Conservation (phyloP, 2,329 filamentous ascomycete species). For the Nothopassalora personata region DNA sequence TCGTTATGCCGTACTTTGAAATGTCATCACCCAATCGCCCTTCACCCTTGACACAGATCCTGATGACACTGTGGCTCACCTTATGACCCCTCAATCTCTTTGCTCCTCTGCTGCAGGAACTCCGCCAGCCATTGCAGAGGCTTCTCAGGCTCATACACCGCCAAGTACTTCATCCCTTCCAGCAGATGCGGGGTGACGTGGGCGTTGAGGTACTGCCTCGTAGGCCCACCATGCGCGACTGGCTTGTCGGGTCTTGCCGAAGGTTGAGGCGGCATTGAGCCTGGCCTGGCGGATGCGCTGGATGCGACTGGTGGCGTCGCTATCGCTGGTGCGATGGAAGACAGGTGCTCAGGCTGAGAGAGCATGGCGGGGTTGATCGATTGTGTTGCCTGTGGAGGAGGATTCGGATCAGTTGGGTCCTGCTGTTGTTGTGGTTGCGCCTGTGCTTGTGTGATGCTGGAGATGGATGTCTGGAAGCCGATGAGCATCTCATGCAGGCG, state of each 20-base stretch:
- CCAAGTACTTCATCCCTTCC: conserved; percentile 49
- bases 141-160: conserved; percentile 48
- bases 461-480: conserved; percentile 13
- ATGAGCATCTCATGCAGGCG: conserved; percentile 3
- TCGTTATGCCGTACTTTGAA: neutral
- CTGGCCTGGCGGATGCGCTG: conserved; percentile 20
- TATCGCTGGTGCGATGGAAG: conserved; percentile 15
- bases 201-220: conserved; percentile 46
- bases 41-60: neutral
- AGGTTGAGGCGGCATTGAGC: conserved; percentile 30
- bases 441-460: conserved; percentile 16
- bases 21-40: neutral
- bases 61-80: neutral
- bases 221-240: conserved; percentile 44
- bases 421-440: neutral
- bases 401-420: conserved; percentile 23
- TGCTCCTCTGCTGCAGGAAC: conserved; percentile 44
- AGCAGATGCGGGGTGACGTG: conserved; percentile 47
- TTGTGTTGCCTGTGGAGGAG: conserved; percentile 19
- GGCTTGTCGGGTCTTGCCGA: conserved; percentile 33
- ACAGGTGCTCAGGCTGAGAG: conserved; percentile 17
- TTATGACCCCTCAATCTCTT: conserved; percentile 41
- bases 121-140: conserved; percentile 46
- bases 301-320: conserved; percentile 23
- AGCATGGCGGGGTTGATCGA: conserved; percentile 11